Evolutionary conservation across 2,329 filamentous ascomycete genomes (phyloP).

Genomic region (Clathrospora elynae): DNA sequence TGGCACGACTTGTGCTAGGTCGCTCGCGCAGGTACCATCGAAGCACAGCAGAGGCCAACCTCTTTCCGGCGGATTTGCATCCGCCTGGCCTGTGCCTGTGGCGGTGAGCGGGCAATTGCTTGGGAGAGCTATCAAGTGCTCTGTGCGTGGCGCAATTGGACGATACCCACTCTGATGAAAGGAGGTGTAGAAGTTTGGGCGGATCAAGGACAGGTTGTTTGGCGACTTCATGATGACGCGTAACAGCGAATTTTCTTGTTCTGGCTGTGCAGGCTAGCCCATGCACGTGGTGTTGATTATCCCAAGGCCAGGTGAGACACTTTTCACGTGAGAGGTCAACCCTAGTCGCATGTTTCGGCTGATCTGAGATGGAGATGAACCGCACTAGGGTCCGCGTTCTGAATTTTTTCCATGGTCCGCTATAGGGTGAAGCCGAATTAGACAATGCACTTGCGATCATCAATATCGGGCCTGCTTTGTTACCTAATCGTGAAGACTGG

Average conservation of each 20-base stretch:
- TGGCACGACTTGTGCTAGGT: conserved; percentile 12
- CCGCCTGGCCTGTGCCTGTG: conserved; percentile 14
- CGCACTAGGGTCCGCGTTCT: conserved; percentile 26
- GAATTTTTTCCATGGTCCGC: conserved; percentile 28
- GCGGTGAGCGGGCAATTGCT: conserved; percentile 30
- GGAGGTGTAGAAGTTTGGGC: conserved; percentile 12
- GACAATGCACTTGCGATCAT: conserved; percentile 26
- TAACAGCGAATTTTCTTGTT: conserved; percentile 14
- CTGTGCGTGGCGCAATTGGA: conserved; percentile 26
- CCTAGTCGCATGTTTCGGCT: conserved; percentile 41
- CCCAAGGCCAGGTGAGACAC: conserved; percentile 14
- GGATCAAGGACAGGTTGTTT: conserved; percentile 14
- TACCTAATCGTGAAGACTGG: conserved; percentile 29
- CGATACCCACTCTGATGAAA: conserved; percentile 28
- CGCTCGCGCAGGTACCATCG: conserved; percentile 2
- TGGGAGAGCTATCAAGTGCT: conserved; percentile 29
- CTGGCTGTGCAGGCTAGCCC: conserved; percentile 18
- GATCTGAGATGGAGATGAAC: conserved; percentile 32
- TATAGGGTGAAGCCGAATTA: conserved; percentile 25
- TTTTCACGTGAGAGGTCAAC: conserved; percentile 39
- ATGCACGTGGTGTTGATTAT: conserved; percentile 14
- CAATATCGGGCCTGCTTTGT: conserved; percentile 22
- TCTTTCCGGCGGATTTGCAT: conserved; percentile 12
- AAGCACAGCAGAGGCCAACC: conserved; percentile 7
- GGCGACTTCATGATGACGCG: conserved; percentile 35